phyloP scores from a whole-genome alignment of 208 protist species.

The Leishmania aethiopica region DNA sequence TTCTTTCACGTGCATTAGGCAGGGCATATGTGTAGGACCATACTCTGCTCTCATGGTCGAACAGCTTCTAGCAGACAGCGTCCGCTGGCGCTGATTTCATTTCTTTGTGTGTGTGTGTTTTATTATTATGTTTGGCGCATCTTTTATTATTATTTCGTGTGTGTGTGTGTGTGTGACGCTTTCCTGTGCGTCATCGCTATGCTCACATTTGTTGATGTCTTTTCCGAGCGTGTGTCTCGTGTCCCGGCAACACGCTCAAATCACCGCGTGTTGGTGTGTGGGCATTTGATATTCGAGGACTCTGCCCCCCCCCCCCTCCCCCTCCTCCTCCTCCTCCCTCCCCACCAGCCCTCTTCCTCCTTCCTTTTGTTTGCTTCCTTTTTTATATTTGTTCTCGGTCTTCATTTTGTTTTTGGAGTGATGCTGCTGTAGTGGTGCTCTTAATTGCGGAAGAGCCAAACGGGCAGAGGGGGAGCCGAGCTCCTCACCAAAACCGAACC shows the following conservation, averaged over 20 bases:
- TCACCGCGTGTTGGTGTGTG: neutral
- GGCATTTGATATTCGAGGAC: neutral
- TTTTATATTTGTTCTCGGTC: neutral
- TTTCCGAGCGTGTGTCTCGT: neutral
- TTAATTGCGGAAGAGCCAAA: too few relatives aligned
- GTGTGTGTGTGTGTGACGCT: neutral
- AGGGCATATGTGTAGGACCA: too few relatives aligned
- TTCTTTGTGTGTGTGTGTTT: constrained; percentile 3
- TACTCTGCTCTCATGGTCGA: neutral
- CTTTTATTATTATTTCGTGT: constrained; percentile 6
- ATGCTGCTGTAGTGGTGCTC: too few relatives aligned
- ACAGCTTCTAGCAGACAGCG: neutral
- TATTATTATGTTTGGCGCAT: neutral
- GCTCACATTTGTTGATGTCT: neutral
- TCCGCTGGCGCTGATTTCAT: neutral
- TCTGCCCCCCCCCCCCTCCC: neutral
- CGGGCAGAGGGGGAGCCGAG: too few relatives aligned
- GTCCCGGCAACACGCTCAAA: neutral
- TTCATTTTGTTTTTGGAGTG: neutral
- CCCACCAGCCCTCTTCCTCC: too few relatives aligned
- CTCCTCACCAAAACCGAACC: too few relatives aligned
- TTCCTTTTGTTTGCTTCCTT: neutral
- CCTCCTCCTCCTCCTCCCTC: neutral
- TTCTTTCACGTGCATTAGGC: neutral
- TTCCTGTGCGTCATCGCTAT: neutral